Evolutionary conservation across 164 flowering plant genomes (phyloP).

Genomic region (Stephania japonica): DNA sequence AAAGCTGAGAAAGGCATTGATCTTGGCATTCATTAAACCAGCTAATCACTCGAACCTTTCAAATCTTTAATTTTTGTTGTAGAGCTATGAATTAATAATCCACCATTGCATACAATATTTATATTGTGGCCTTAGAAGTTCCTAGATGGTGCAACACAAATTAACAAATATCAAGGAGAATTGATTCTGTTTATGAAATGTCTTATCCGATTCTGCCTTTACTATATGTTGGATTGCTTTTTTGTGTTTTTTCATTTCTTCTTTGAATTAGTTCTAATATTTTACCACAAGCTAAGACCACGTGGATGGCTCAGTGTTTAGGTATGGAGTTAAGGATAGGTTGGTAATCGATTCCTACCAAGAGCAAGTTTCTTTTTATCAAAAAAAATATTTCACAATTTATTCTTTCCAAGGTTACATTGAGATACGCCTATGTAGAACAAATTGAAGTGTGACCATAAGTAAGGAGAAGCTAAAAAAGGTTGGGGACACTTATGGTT

Average conservation of each 20-base stretch:
- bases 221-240: not conserved
- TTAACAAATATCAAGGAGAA: not conserved
- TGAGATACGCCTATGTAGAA: too few relatives aligned
- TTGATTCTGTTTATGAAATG: not conserved
- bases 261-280: not conserved
- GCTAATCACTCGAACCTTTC: not conserved
- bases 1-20: too few relatives aligned
- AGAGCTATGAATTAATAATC: not conserved
- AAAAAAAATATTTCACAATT: too few relatives aligned
- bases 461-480: too few relatives aligned
- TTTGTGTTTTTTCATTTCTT: not conserved
- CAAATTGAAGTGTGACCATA: too few relatives aligned
- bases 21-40: not conserved
- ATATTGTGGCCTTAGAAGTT: not conserved
- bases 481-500: not conserved
- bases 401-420: too few relatives aligned
- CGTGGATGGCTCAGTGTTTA: too few relatives aligned
- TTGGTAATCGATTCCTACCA: too few relatives aligned
- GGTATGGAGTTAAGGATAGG: too few relatives aligned
- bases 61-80: not conserved
- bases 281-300: too few relatives aligned
- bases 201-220: not conserved
- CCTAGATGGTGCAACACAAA: not conserved
- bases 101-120: not conserved
- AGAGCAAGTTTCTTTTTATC: too few relatives aligned